phyloP scores from a whole-genome alignment of 1,284 basidiomycete genomes.

The Vanrija humicola region DNA sequence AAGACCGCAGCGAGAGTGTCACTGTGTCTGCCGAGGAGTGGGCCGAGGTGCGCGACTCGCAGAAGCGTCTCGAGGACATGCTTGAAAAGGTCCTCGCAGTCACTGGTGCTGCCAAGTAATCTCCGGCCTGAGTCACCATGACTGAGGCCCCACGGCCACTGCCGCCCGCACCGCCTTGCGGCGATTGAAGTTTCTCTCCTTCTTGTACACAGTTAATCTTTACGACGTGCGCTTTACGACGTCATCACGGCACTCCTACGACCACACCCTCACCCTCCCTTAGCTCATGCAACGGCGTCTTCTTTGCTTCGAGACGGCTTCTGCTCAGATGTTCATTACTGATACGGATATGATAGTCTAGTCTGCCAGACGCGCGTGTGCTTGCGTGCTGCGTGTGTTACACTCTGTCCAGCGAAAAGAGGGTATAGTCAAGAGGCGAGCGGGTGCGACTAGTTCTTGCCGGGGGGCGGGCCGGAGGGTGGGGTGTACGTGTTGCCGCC shows the following conservation, averaged over 20 bases:
- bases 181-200: not conserved
- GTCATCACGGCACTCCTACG: not conserved
- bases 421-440: too few species aligned
- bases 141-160: too few species aligned
- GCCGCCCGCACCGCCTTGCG: not conserved
- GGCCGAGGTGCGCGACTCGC: slow-evolving; percentile 29
- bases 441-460: slow-evolving; percentile 2
- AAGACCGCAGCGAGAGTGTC: slow-evolving; percentile 19
- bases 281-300: not conserved
- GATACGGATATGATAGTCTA: not conserved
- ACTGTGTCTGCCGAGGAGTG: slow-evolving; percentile 22
- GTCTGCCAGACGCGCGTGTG: not conserved
- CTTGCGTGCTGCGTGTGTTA: not conserved
- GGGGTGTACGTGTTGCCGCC: not conserved
- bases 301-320: not conserved
- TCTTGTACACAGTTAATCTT: not conserved
- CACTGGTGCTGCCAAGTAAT: slow-evolving; percentile 3
- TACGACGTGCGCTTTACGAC: not conserved
- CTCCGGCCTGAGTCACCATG: not conserved
- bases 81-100: slow-evolving; percentile 26
- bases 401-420: not conserved
- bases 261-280: not conserved
- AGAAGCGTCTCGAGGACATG: slow-evolving; percentile 40
- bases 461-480: slow-evolving; percentile 8
- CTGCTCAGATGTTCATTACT: not conserved